A percentile compares a stretch with the other conserved stretches of the same genome.
These are phyloP conservation scores for Rhododendron ovatum DNA, from an alignment of 148 eudicot genomes.

Conservation along the genomic window DNA sequence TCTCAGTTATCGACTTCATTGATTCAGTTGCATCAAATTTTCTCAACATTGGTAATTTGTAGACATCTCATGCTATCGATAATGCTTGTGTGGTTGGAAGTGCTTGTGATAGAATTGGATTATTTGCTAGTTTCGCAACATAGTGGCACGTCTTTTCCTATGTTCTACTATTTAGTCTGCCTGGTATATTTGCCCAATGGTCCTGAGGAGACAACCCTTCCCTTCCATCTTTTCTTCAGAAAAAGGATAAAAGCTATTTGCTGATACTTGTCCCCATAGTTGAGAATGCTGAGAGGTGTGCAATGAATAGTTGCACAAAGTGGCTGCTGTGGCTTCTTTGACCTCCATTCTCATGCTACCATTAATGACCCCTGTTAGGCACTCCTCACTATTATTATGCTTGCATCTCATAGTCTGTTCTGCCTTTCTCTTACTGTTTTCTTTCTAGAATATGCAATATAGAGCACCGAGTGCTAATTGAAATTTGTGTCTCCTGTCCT, in stretches of 20 bases:
- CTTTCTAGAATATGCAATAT: background rate
- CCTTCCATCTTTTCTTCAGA: background rate
- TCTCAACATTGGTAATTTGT: background rate
- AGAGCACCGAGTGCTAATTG: background rate
- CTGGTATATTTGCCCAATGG: background rate
- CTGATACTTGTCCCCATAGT: background rate
- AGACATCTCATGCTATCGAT: background rate
- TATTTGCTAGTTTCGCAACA: background rate
- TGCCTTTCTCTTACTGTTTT: background rate
- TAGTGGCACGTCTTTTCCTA: slow-evolving; percentile 3
- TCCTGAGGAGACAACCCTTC: background rate
- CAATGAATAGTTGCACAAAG: background rate
- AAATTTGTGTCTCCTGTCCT: background rate
- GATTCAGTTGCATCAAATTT: background rate
- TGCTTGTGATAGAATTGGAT: background rate
- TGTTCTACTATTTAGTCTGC: background rate
- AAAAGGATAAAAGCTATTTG: background rate
- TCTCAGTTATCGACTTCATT: background rate
- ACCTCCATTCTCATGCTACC: too few relatives aligned
- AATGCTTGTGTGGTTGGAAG: background rate
- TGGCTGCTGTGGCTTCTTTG: background rate
- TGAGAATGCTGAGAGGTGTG: background rate
- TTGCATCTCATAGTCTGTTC: background rate
- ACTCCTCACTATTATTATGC: background rate
- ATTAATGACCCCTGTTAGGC: background rate